Conservation (phyloP, 768 basidiomycete species). For the Russula earlei region DNA sequence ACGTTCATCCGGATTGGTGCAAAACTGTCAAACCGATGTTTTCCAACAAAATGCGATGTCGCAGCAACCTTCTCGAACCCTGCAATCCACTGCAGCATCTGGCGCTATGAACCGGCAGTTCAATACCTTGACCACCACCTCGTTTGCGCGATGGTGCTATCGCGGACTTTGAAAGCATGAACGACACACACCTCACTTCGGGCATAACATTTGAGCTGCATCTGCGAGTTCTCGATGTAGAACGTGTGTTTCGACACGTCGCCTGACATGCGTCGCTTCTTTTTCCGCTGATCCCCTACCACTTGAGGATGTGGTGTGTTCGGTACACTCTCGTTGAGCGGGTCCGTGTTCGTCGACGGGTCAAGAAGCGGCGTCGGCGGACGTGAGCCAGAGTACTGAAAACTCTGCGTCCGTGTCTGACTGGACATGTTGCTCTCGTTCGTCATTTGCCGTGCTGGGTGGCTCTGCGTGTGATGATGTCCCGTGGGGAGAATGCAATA, state of each 20-base stretch:
- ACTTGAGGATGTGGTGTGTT: conserved; percentile 24
- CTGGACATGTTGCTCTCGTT: conserved; percentile 11
- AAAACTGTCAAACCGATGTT: conserved; percentile 89
- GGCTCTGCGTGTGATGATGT: conserved; percentile 6
- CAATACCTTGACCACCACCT: neutral
- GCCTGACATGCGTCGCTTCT: conserved; percentile 37
- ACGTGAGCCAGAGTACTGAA: conserved; percentile 23
- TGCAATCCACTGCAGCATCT: conserved; percentile 97
- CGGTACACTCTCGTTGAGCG: conserved; percentile 30
- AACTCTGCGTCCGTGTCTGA: conserved; percentile 11
- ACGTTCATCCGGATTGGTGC: conserved; percentile 89
- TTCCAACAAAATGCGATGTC: conserved; percentile 65
- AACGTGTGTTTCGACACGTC: conserved; percentile 92
- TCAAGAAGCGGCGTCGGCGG: conserved; percentile 57
- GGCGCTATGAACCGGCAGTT: conserved; percentile 43
- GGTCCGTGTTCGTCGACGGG: conserved; percentile 68
- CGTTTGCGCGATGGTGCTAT: neutral
- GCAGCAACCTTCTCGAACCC: conserved; percentile 74
- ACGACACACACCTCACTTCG: conserved; percentile 58
- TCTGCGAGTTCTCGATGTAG: conserved; percentile 86
- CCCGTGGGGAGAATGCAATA: neutral
- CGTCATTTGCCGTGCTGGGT: neutral
- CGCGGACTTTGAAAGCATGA: neutral
- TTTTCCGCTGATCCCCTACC: conserved; percentile 31
- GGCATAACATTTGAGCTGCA: conserved; percentile 77